phyloP scores from a whole-genome alignment of 192 early-diverging fungal species.

The Phycomyces nitens region DNA sequence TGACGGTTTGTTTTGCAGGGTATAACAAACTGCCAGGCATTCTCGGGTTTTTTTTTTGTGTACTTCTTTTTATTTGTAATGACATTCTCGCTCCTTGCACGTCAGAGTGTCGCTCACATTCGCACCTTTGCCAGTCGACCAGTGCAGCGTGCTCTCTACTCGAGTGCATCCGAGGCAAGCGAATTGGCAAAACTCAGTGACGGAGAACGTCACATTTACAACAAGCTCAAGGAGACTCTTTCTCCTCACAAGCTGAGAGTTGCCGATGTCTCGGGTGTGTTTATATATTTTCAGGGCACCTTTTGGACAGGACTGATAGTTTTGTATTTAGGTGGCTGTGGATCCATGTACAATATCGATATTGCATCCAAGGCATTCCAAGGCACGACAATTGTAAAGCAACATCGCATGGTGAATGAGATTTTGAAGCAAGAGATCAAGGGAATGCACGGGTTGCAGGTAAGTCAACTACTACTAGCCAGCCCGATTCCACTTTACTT shows the following conservation, averaged over 20 bases:
- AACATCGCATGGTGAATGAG: conserved; percentile 87
- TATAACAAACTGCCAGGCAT: too few relatives aligned
- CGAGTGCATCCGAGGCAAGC: not conserved
- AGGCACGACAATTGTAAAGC: conserved; percentile 74
- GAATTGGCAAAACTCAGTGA: conserved; percentile 29
- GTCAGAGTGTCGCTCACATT: not conserved
- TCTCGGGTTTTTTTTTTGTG: too few relatives aligned
- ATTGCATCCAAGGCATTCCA: conserved; percentile 78
- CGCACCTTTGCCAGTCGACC: not conserved
- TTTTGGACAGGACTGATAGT: too few relatives aligned
- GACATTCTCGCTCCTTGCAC: too few relatives aligned
- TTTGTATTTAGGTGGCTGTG: conserved; percentile 76
- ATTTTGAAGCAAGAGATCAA: conserved; percentile 88
- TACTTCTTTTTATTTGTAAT: too few relatives aligned
- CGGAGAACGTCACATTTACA: conserved; percentile 73
- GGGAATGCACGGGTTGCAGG: conserved; percentile 84
- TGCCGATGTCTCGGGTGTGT: conserved; percentile 75
- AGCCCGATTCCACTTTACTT: not conserved
- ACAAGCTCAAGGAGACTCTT: conserved; percentile 70
- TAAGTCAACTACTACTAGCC: too few relatives aligned
- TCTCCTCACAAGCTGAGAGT: conserved; percentile 69
- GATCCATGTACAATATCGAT: conserved; percentile 94
- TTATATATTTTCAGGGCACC: not conserved
- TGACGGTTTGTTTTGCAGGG: too few relatives aligned
- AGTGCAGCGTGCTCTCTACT: conserved; percentile 7